phyloP scores from a whole-genome alignment of 2,329 filamentous ascomycete genomes.

The Hypoxylon sp. region DNA sequence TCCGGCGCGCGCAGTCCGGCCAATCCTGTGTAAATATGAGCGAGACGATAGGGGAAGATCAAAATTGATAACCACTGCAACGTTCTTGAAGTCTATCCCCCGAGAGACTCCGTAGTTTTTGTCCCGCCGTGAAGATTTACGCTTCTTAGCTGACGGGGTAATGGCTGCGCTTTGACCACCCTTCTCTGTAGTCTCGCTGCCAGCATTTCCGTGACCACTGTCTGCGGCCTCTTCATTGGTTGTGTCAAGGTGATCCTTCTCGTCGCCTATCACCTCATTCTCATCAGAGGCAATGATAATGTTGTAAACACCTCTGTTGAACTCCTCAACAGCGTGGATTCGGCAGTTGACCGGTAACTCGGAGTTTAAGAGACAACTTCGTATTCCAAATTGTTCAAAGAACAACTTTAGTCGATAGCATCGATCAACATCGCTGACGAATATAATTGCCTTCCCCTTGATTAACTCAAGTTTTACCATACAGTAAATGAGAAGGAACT shows the following conservation, averaged over 20 bases:
- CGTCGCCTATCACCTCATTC: conserved; percentile 83
- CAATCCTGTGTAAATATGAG: conserved; percentile 97
- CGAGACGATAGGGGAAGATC: conserved; percentile 90
- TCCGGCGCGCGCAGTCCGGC: conserved; percentile 90
- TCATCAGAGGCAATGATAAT: conserved; percentile 98
- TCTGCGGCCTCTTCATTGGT: conserved; percentile 55
- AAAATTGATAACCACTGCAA: conserved; percentile 96
- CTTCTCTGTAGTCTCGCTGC: conserved; percentile 58
- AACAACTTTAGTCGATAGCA: conserved; percentile 96
- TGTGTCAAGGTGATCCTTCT: conserved; percentile 60
- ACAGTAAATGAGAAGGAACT: conserved; percentile 92
- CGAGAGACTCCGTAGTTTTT: conserved; percentile 96
- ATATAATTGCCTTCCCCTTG: conserved; percentile 90
- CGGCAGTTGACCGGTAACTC: conserved; percentile 94
- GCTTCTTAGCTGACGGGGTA: conserved; percentile 70
- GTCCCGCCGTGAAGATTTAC: conserved; percentile 75
- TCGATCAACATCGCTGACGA: conserved; percentile 68
- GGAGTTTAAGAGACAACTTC: conserved; percentile 93
- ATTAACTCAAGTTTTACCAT: conserved; percentile 96
- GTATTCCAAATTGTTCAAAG: conserved; percentile 96
- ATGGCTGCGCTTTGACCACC: conserved; percentile 52
- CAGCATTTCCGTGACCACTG: conserved; percentile 63
- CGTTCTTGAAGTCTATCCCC: conserved; percentile 97
- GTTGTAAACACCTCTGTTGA: conserved; percentile 97
- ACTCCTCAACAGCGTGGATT: conserved; percentile 95